phyloP scores from a whole-genome alignment of 2,329 filamentous ascomycete species.

The Penicillium sp. region DNA sequence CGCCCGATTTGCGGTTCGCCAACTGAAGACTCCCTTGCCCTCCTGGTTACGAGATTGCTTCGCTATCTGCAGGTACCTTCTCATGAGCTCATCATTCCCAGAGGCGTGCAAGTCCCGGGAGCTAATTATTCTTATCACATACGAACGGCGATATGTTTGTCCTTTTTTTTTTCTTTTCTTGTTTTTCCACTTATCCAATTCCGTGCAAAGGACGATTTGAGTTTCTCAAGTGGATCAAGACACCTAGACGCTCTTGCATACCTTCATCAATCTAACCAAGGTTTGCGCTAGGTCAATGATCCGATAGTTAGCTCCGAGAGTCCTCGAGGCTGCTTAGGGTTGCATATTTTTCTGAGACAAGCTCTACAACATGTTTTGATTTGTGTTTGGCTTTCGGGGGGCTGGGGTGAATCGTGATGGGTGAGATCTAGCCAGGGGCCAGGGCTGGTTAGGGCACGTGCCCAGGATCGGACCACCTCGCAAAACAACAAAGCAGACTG shows the following conservation, averaged over 20 bases:
- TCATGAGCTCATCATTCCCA: neutral
- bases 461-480: conserved; percentile 6
- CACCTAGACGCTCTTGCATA: conserved; percentile 11
- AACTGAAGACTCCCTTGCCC: neutral
- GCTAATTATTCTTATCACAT: neutral
- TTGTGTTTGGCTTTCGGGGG: neutral
- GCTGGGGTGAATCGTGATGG: neutral
- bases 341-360: conserved; percentile 19
- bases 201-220: conserved; percentile 10
- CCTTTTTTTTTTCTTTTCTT: neutral
- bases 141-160: neutral
- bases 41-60: neutral
- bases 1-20: neutral
- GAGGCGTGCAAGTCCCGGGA: neutral
- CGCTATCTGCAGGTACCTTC: conserved; percentile 25
- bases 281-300: conserved; percentile 15
- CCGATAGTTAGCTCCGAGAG: conserved; percentile 6
- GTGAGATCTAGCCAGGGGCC: neutral
- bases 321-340: conserved; percentile 8
- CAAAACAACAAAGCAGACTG: neutral
- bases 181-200: neutral
- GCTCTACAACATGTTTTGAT: neutral
- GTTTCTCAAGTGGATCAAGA: conserved; percentile 9
- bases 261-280: conserved; percentile 21
- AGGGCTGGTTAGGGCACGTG: conserved; percentile 22